Conservation (phyloP, 2,329 filamentous ascomycete species). For the Trichocomaceae sp. region DNA sequence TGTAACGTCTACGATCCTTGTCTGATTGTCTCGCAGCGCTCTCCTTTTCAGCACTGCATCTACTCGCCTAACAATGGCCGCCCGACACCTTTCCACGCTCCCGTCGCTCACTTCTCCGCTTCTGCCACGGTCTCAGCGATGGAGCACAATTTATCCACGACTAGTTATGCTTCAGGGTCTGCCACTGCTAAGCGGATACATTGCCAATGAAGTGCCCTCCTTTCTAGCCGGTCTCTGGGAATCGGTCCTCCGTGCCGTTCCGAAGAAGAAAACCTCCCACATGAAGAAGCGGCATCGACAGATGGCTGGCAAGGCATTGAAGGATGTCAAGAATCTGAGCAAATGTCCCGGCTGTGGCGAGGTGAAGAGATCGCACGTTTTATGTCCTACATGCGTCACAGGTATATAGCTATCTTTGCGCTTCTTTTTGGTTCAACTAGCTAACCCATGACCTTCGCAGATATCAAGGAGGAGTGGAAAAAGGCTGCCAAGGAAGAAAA, state of each 20-base stretch:
- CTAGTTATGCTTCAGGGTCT: neutral
- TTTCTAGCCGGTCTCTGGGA: constrained; percentile 86
- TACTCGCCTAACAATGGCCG: constrained; percentile 1
- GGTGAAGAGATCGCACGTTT: constrained; percentile 76
- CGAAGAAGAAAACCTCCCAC: constrained; percentile 98
- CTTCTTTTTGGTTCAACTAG: neutral
- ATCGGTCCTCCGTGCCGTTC: constrained; percentile 81
- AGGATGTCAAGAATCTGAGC: constrained; percentile 82
- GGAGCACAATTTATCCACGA: neutral
- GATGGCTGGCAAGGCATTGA: constrained; percentile 89
- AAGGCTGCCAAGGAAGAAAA: constrained; percentile 4
- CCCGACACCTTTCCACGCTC: constrained; percentile 7
- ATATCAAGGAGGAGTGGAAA: constrained; percentile 44
- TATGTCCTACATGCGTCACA: constrained; percentile 81
- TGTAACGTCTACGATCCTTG: neutral
- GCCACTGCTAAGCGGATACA: constrained; percentile 25
- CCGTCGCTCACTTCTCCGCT: constrained; percentile 3
- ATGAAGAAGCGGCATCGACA: constrained; percentile 90
- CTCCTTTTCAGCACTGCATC: neutral
- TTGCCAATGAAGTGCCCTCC: constrained; percentile 58
- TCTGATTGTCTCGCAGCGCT: neutral
- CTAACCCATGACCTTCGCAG: constrained; percentile 19
- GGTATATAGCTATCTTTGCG: constrained; percentile 49
- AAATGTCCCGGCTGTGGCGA: constrained; percentile 85
- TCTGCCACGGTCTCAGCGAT: constrained; percentile 2